Base-by-base conservation (phyloP, 2,329 filamentous ascomycete genomes). In the Colletotrichum chrysophilum region DNA sequence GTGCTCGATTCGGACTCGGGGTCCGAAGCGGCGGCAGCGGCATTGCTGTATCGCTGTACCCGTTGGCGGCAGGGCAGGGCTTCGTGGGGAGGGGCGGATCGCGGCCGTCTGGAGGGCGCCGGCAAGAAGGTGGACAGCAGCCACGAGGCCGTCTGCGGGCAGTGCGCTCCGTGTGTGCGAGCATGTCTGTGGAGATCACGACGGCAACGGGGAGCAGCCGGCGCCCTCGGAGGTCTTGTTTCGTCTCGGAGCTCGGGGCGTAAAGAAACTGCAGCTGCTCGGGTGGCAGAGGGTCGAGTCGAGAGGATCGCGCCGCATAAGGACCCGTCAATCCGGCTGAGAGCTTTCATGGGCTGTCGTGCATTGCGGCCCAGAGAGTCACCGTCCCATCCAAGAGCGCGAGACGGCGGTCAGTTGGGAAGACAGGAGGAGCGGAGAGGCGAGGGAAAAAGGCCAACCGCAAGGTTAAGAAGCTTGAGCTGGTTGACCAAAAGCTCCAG, bases 321-420 rank as follows among this genome's bases (percentile, higher is more conserved):
- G 86, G 89, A 89, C 87, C 89, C 86, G 85, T 91, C 89, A 85
- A 91, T 87, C 89, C 88, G 89, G 85, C 86, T 88, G 80, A 87
- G 85, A 85, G 88, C 85, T 89, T 88, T 91, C 90, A 92, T 92
- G 89, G 86, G 90, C 84, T 87, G 85, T 86, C 88, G 86, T 83
- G 86, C 88, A 90, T 90, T 62, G 70, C 77, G 77, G 55, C 61
- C 67, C 66, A 65, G 28, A 26, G 62, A 34, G 43, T 75, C 58
- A 77, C 75, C 66, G 66, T 77, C 75, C 75, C 72, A 61, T 76
- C 18, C 24, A 71, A 66, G 61, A 75, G 61, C 61, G 21, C 24
- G 34, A 66, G 74, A 26, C 68, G 21, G 56, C 32, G 21, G 38
- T 26, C 13, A 34, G 18, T 60, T 52, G n/a, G n/a, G 43, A 13